A percentile compares a stretch with the other conserved stretches of the same genome.
Conservation (phyloP, 1,139 yeast genomes). For the Scheffersomyces illinoinensis region DNA sequence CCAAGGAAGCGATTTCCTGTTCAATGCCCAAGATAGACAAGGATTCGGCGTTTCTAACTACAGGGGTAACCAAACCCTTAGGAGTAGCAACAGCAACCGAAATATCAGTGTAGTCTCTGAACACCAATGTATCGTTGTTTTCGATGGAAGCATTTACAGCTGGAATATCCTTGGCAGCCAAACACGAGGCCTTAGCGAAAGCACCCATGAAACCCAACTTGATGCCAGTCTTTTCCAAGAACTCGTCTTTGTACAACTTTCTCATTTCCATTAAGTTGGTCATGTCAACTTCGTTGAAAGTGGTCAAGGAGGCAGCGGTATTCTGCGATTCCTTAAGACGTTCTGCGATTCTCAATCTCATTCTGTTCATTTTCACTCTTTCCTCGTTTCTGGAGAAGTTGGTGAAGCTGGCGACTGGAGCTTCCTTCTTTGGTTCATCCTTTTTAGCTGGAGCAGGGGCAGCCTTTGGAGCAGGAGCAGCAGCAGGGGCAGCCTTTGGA, state of each 20-base stretch:
- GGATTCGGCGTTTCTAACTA: conserved; percentile 95
- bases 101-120: conserved; percentile 94
- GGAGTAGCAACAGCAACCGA: conserved; percentile 99
- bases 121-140: conserved; percentile 88
- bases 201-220: conserved; percentile 99
- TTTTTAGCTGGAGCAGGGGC: conserved; percentile 19
- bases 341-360: conserved; percentile 99
- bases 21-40: conserved; percentile 87
- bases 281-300: conserved; percentile 99
- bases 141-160: conserved; percentile 96
- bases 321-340: conserved; percentile 99
- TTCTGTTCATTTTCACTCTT: conserved; percentile 98
- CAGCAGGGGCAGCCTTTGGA: conserved; percentile 21
- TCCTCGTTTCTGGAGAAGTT: conserved; percentile 81
- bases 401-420: conserved; percentile 51
- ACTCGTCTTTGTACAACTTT: conserved; percentile 94
- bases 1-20: conserved; percentile 76
- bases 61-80: conserved; percentile 98
- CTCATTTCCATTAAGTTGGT: conserved; percentile 90
- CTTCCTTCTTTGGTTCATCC: conserved; percentile 22
- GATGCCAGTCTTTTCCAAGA: conserved; percentile 89
- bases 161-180: conserved; percentile 95
- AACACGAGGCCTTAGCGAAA: conserved; percentile 88
- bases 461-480: conserved; percentile 28
- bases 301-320: conserved; percentile 97